Base-by-base conservation (phyloP, 2,329 filamentous ascomycete genomes). In the Bisporella sp. region DNA sequence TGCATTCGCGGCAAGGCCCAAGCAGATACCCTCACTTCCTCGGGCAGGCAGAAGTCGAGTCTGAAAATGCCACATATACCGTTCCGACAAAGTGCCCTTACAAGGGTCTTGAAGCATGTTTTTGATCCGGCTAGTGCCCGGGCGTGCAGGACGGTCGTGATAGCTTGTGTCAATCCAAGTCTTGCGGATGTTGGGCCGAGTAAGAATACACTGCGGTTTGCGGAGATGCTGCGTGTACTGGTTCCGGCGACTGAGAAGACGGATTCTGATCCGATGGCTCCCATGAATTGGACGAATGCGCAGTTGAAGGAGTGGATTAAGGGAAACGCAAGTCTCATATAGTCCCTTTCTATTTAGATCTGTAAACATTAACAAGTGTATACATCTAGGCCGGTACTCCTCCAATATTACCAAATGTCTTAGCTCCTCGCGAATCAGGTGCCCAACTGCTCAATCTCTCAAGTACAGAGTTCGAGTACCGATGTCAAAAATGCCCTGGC, bases 131-230 rank as follows among this genome's bases (percentile, higher is more conserved):
- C 65, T 41, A 54, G 64, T 1, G 70, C 73, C 46, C 55, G 91
- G 47, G 96, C 96, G 76, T 90, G 84, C 64, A 97, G 96, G 71
- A 97, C 91, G 6, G 91, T 92, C 55, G 96, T 97, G 91, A 95
- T 97, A 61, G 91, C 92, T 4, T 96, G 91, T 67, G 93, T 97
- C 59, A 85, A 89, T 3, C 91, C 91, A 0, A 84, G 87, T 1
- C 91, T 96, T 70, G 96, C 96, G 65, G 92, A 96, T 49, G 92
- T 96, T 67, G 96, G 91, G 0, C 78, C 96, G 2, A 95, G 88
- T 4, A 74, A 69, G 55, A 77, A 76, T 54, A 97, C 91, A 1
- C 79, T 97, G 7, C 89, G 92, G 40, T 97, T 96, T 68, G 91
- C 91, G 31, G 91, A 96, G 63, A 68, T 73, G 65, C 57, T 76